Conservation (phyloP, 208 protist species). For the Vickermania spadyakhi region DNA sequence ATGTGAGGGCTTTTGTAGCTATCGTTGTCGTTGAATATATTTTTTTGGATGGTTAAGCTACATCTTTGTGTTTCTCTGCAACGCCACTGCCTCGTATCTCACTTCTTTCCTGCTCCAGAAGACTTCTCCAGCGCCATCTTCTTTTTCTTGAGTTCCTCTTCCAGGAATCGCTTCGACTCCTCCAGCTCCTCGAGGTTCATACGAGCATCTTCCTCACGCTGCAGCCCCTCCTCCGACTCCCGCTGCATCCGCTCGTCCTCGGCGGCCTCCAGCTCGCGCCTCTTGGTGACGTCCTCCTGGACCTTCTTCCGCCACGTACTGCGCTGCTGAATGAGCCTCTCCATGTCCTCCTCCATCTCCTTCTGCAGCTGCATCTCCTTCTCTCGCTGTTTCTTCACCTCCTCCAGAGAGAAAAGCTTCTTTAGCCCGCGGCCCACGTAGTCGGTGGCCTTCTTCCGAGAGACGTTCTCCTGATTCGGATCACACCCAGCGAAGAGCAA, state of each 20-base stretch:
- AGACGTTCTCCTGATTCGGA: slow-evolving; percentile 63
- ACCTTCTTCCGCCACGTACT: slow-evolving; percentile 21
- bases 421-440: slow-evolving; percentile 72
- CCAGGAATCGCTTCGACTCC: slow-evolving; percentile 48
- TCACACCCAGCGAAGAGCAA: slow-evolving; percentile 69
- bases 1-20: too few relatives aligned
- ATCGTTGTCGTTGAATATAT: too few relatives aligned
- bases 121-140: slow-evolving; percentile 58
- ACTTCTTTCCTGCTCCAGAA: slow-evolving; percentile 14
- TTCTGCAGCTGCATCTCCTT: slow-evolving; percentile 18
- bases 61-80: too few relatives aligned
- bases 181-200: slow-evolving; percentile 58
- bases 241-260: slow-evolving; percentile 59
- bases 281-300: slow-evolving; percentile 12
- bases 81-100: background rate
- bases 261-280: slow-evolving; percentile 15
- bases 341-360: slow-evolving; percentile 33
- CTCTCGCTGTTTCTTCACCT: slow-evolving; percentile 34
- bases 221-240: slow-evolving; percentile 59
- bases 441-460: slow-evolving; percentile 67
- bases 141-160: slow-evolving; percentile 57
- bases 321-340: slow-evolving; percentile 21
- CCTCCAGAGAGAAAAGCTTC: slow-evolving; percentile 66
- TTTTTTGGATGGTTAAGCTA: too few relatives aligned
- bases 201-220: slow-evolving; percentile 64